Conservation (phyloP, 2,329 filamentous ascomycete species). For the Penicillium verrucosum region DNA sequence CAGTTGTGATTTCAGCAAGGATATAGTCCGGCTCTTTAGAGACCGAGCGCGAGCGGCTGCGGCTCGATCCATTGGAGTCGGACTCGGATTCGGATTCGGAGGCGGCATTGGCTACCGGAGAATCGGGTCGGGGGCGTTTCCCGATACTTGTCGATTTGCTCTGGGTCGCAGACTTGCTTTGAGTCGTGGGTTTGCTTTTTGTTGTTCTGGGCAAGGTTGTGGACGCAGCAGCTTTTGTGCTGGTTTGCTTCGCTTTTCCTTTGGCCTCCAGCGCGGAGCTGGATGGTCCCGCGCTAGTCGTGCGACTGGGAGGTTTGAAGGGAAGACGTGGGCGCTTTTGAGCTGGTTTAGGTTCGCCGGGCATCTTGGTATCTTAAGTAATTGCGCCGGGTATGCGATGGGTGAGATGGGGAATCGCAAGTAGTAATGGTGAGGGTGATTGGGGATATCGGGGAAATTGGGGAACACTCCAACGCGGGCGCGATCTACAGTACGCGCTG, state of each 20-base stretch:
- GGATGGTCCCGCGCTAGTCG: slow-evolving; percentile 25
- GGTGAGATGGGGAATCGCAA: neutral
- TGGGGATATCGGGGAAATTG: neutral
- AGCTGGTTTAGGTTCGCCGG: slow-evolving; percentile 28
- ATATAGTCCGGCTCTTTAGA: slow-evolving; percentile 47
- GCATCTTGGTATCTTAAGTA: slow-evolving; percentile 18
- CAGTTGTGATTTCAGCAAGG: slow-evolving; percentile 44
- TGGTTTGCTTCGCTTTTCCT: slow-evolving; percentile 18
- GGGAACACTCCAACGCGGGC: slow-evolving; percentile 8
- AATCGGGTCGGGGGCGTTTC: slow-evolving; percentile 17
- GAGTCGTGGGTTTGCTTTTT: slow-evolving; percentile 8
- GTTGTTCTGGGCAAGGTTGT: slow-evolving; percentile 4
- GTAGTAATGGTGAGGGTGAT: neutral
- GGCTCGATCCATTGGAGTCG: slow-evolving; percentile 14
- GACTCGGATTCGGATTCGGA: slow-evolving; percentile 20
- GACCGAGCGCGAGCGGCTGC: slow-evolving; percentile 21
- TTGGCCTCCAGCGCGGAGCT: slow-evolving; percentile 20
- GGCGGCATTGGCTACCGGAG: slow-evolving; percentile 5
- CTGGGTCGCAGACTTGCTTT: slow-evolving; percentile 7
- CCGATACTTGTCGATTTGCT: slow-evolving; percentile 10
- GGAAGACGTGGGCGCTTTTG: slow-evolving; percentile 41
- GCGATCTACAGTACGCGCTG: slow-evolving; percentile 19
- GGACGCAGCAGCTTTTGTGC: slow-evolving; percentile 7
- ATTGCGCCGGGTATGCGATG: neutral
- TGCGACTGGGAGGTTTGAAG: slow-evolving; percentile 46